phyloP scores from a whole-genome alignment of 345 rosid species.

The Microthlaspi erraticum region DNA sequence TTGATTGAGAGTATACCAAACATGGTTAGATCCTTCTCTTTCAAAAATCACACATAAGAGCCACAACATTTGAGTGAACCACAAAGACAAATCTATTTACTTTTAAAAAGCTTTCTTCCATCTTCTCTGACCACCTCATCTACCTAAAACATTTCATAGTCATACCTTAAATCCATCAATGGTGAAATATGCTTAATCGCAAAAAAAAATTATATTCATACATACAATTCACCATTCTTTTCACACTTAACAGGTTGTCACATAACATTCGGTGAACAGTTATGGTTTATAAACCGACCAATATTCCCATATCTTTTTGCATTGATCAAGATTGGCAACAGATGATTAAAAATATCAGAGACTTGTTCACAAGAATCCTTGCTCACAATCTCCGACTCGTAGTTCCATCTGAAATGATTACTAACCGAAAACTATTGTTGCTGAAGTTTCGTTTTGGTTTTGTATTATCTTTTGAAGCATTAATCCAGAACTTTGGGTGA shows the following conservation, averaged over 20 bases:
- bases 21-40: no score
- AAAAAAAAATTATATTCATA: constrained; percentile 43
- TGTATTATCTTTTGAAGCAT: no score
- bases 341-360: constrained; percentile 40
- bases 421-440: constrained; percentile 43
- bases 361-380: constrained; percentile 36
- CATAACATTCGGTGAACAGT: no score
- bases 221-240: not conserved
- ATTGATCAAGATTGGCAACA: constrained; percentile 55
- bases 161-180: constrained; percentile 56
- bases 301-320: constrained; percentile 65
- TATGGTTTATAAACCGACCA: constrained; percentile 54
- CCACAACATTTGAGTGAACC: constrained; percentile 59
- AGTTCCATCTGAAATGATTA: constrained; percentile 27
- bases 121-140: constrained; percentile 23
- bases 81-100: constrained; percentile 60
- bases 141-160: constrained; percentile 47
- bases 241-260: no score
- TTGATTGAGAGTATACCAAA: no score
- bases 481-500: no score
- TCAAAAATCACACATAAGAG: constrained; percentile 44
- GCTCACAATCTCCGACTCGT: constrained; percentile 19
- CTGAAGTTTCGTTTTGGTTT: no score
- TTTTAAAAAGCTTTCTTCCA: not conserved
- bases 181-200: constrained; percentile 57